Evolutionary conservation across 768 basidiomycete species (phyloP).

Genomic region (Coprinellus micaceus): DNA sequence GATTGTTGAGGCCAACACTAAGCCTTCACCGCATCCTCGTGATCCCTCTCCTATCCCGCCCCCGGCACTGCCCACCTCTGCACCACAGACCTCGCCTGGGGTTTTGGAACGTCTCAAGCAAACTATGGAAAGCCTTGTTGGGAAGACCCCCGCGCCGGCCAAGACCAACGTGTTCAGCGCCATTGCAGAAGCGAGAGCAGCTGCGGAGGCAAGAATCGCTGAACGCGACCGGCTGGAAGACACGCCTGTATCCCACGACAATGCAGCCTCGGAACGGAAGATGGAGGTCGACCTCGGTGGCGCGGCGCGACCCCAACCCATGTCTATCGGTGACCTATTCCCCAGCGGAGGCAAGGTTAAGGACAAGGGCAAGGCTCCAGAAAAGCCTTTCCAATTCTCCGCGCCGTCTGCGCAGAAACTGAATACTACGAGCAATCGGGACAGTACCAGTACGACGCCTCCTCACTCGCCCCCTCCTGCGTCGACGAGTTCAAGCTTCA

Average conservation of each 20-base stretch:
- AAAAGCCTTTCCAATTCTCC: conserved; percentile 24
- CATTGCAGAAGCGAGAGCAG: conserved; percentile 63
- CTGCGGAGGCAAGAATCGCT: conserved; percentile 67
- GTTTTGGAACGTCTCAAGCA: conserved; percentile 67
- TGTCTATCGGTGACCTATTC: conserved; percentile 63
- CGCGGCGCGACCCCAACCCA: conserved; percentile 27
- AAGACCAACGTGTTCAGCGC: conserved; percentile 57
- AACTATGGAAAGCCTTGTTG: conserved; percentile 60
- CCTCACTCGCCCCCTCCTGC: conserved; percentile 45
- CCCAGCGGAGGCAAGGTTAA: conserved; percentile 33
- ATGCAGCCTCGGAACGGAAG: neutral
- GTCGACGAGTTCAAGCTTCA: conserved; percentile 29
- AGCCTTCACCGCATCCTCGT: neutral
- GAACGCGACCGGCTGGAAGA: conserved; percentile 55
- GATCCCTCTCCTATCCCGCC: conserved; percentile 10
- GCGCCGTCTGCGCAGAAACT: conserved; percentile 7
- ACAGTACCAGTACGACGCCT: conserved; percentile 54
- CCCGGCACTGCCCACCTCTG: neutral
- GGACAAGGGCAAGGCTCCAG: conserved; percentile 29
- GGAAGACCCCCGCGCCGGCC: conserved; percentile 54
- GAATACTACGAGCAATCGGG: conserved; percentile 14
- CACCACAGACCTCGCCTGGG: conserved; percentile 23
- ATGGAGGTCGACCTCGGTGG: conserved; percentile 6
- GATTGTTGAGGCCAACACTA: neutral
- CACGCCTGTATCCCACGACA: conserved; percentile 1